Conservation (phyloP, 1,139 yeast genomes). For the Fermentozyma sake region DNA sequence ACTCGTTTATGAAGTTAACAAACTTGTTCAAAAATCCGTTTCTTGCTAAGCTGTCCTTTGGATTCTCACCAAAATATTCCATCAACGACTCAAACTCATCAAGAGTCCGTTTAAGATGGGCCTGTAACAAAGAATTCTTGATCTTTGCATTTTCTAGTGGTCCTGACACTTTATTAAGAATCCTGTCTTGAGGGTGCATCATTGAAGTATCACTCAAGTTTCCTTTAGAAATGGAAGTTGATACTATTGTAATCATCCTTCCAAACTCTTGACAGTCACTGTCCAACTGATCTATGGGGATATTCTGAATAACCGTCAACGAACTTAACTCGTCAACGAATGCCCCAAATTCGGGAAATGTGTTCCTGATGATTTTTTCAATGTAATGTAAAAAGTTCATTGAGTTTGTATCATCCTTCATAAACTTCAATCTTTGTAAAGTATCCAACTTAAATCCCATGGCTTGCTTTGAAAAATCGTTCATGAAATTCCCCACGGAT, state of each 20-base stretch:
- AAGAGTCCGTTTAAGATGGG: slow-evolving; percentile 52
- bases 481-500: slow-evolving; percentile 91
- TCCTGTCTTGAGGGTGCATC: slow-evolving; percentile 76
- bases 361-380: slow-evolving; percentile 70
- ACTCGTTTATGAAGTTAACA: slow-evolving; percentile 34
- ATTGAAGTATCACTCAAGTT: slow-evolving; percentile 61
- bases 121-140: slow-evolving; percentile 53
- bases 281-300: slow-evolving; percentile 73
- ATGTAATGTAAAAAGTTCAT: slow-evolving; percentile 83
- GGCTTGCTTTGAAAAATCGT: slow-evolving; percentile 75
- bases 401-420: slow-evolving; percentile 77
- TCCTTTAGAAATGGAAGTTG: slow-evolving; percentile 61
- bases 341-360: slow-evolving; percentile 72
- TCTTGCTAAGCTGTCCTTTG: slow-evolving; percentile 46
- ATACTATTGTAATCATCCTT: slow-evolving; percentile 49
- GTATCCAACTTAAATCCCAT: slow-evolving; percentile 82
- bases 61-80: slow-evolving; percentile 82
- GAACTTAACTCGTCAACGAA: slow-evolving; percentile 73
- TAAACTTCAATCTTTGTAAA: slow-evolving; percentile 74
- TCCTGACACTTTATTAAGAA: slow-evolving; percentile 42
- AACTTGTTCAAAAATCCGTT: slow-evolving; percentile 37
- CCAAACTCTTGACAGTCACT: slow-evolving; percentile 65
- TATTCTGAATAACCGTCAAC: slow-evolving; percentile 59
- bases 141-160: slow-evolving; percentile 62
- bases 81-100: slow-evolving; percentile 57